phyloP scores from a whole-genome alignment of 192 early-diverging fungal species.

The Coemansia nantahalensis region DNA sequence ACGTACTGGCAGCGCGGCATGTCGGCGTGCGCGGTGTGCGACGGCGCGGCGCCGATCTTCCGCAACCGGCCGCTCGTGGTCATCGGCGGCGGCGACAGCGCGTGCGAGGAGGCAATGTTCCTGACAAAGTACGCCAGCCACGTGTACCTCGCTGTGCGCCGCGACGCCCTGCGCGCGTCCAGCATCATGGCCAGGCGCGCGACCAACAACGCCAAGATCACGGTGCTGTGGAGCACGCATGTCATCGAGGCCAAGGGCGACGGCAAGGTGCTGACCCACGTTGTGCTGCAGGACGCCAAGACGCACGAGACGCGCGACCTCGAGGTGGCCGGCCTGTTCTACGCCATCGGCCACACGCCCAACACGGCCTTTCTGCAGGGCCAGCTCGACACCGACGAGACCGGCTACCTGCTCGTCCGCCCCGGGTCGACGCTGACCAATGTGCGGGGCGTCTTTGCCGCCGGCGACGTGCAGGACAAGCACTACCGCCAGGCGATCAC shows the following conservation, averaged over 20 bases:
- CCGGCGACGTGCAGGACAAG: conserved; percentile 97
- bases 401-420: conserved; percentile 83
- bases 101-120: conserved; percentile 94
- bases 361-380: conserved; percentile 74
- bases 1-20: conserved; percentile 98
- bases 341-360: conserved; percentile 96
- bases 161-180: conserved; percentile 94
- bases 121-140: conserved; percentile 96
- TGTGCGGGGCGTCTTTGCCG: conserved; percentile 92
- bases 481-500: conserved; percentile 97
- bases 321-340: conserved; percentile 89
- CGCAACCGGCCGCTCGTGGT: conserved; percentile 93
- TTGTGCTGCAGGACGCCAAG: conserved; percentile 76
- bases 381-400: conserved; percentile 79
- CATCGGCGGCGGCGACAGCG: conserved; percentile 96
- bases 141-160: conserved; percentile 90
- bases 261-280: conserved; percentile 66
- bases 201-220: conserved; percentile 83
- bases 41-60: conserved; percentile 97
- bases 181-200: conserved; percentile 96
- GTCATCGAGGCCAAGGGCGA: conserved; percentile 88
- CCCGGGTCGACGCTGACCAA: conserved; percentile 82
- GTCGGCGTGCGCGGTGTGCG: conserved; percentile 98
- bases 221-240: conserved; percentile 86
- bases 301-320: conserved; percentile 65